These are phyloP conservation scores for Trichoderma virens DNA, from an alignment of 495 filamentous ascomycete species.

Conservation along the genomic window DNA sequence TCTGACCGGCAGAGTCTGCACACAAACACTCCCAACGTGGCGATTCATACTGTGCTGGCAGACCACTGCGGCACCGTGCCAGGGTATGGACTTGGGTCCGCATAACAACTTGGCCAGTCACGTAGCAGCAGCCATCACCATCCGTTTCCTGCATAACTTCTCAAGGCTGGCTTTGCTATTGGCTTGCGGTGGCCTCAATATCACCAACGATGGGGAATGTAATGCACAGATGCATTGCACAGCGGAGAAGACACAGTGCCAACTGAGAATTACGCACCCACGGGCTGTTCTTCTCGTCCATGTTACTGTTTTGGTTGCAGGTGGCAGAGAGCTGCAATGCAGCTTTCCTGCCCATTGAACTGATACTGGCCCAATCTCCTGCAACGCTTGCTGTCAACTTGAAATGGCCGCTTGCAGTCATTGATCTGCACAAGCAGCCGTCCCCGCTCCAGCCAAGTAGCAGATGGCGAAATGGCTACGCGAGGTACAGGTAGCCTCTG, in stretches of 20 bases:
- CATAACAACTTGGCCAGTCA: conserved; percentile 1
- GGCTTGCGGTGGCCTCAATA: not conserved
- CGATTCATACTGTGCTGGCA: not conserved
- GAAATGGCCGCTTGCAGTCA: not conserved
- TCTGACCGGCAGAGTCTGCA: not conserved
- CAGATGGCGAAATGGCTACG: not conserved
- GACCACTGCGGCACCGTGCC: not conserved
- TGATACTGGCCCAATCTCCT: not conserved
- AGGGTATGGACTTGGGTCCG: not conserved
- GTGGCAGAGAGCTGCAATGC: not conserved
- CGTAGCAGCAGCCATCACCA: not conserved
- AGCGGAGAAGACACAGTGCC: not conserved
- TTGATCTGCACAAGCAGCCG: not conserved
- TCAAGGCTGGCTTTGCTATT: not conserved
- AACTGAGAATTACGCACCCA: not conserved
- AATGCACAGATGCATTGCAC: conserved; percentile 1
- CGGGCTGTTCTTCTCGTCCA: not conserved
- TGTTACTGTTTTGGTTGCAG: not conserved
- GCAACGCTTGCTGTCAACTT: not conserved
- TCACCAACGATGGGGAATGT: conserved; percentile 2
- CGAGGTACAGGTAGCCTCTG: not conserved
- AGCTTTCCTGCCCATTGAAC: not conserved
- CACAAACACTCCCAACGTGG: not conserved
- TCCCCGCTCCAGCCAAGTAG: not conserved
- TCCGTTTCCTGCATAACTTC: not conserved